A percentile compares a stretch with the other conserved stretches of the same genome.
Conservation (phyloP, 805 yeast genomes). For the fission yeast (Schizosaccharomyces pombe) region ASM294v3 CU329670.1:674001-674500, state of each 20-base stretch:
- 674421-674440: not conserved
- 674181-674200: slow-evolving; percentile 26
- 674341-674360: not conserved
- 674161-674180: slow-evolving; percentile 45
- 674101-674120: slow-evolving; percentile 54
- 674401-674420: not conserved
- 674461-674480: not conserved
- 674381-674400: not conserved
- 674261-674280: not conserved
- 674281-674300: not conserved
- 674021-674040: not conserved
- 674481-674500: not conserved
- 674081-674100: slow-evolving; percentile 21
- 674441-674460: not conserved
- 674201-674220: slow-evolving; percentile 26
- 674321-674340: not conserved
- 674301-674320: not conserved
- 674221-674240: slow-evolving; percentile 56
- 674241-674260: slow-evolving; percentile 29
- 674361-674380: not conserved
- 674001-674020: not conserved
- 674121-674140: slow-evolving; percentile 61
- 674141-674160: slow-evolving; percentile 37
- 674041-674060: slow-evolving; percentile 29
- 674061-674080: slow-evolving; percentile 23